These are phyloP conservation scores for Xylaria grammica DNA, from an alignment of 495 filamentous ascomycete genomes.

Conservation along the genomic window DNA sequence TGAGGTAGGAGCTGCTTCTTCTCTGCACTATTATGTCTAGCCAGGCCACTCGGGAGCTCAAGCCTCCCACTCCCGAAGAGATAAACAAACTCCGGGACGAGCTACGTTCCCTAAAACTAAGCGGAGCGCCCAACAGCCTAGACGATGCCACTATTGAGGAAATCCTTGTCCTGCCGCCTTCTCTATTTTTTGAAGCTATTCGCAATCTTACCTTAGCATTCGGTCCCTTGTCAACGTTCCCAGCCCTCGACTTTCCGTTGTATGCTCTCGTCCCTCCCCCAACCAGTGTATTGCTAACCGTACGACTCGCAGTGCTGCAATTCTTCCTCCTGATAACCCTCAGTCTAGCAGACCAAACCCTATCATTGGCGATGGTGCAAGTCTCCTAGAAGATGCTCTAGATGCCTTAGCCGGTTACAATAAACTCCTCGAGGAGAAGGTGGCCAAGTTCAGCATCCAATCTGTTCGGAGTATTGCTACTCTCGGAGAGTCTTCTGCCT, in stretches of 20 bases:
- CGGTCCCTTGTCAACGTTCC: conserved; percentile 18
- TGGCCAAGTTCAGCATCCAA: conserved; percentile 11
- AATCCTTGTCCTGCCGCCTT: conserved; percentile 3
- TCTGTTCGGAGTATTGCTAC: conserved; percentile 11
- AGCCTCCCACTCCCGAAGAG: conserved; percentile 1
- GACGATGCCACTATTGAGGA: conserved; percentile 7
- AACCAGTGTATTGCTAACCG: background rate
- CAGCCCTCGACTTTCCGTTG: background rate
- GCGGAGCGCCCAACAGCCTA: background rate
- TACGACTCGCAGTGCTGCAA: background rate
- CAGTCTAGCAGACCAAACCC: conserved; percentile 5
- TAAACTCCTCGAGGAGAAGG: conserved; percentile 16
- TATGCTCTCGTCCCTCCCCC: background rate
- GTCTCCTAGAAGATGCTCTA: background rate
- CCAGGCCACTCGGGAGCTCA: background rate
- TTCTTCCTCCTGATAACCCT: background rate
- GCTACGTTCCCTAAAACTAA: background rate
- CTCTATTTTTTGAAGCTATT: conserved; percentile 3
- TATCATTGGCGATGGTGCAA: conserved; percentile 2
- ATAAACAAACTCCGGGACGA: conserved; percentile 13
- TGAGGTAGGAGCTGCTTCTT: background rate
- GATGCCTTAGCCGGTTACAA: conserved; percentile 7
- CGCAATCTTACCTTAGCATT: background rate
- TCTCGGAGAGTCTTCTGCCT: background rate
- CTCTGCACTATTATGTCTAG: background rate